Conservation (phyloP, 129 eudicot genomes). For the Artemisia tridentata region DNA sequence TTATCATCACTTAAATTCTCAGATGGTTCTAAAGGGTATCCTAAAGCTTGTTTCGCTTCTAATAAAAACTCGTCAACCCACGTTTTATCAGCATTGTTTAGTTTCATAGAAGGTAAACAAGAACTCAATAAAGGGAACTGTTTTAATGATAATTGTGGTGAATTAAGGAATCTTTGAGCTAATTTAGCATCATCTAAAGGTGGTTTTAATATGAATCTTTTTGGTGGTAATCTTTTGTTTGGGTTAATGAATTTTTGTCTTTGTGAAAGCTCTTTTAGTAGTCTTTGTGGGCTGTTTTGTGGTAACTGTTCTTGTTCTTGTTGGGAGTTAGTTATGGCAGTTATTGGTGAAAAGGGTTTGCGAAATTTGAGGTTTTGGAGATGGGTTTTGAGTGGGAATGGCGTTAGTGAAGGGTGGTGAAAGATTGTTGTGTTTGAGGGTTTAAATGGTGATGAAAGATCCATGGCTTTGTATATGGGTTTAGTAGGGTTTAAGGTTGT, state of each 20-base stretch:
- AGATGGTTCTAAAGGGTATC: constrained; percentile 89
- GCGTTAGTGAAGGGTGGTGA: constrained; percentile 54
- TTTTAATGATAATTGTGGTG: constrained; percentile 87
- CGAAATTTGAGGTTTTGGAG: constrained; percentile 34
- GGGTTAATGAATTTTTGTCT: constrained; percentile 67
- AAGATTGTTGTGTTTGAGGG: constrained; percentile 44
- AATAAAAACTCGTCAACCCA: constrained; percentile 94
- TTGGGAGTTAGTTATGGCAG: constrained; percentile 53
- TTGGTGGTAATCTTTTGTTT: constrained; percentile 75
- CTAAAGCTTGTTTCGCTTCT: constrained; percentile 92
- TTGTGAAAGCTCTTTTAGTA: constrained; percentile 78
- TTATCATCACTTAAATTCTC: constrained; percentile 83
- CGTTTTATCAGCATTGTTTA: constrained; percentile 78
- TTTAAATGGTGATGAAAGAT: constrained; percentile 40
- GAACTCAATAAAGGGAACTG: constrained; percentile 87
- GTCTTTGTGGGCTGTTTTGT: constrained; percentile 81
- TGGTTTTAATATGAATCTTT: constrained; percentile 76
- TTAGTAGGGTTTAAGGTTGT: constrained; percentile 17
- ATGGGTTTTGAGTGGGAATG: constrained; percentile 61
- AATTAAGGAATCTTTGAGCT: constrained; percentile 85
- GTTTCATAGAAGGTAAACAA: constrained; percentile 67
- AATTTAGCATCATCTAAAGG: constrained; percentile 82
- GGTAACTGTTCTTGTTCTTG: constrained; percentile 51
- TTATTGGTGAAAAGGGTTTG: constrained; percentile 31
- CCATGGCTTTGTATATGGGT: constrained; percentile 26